These are phyloP conservation scores for Gloeostereum incarnatum DNA, from an alignment of 768 basidiomycete genomes.

Conservation along the genomic window DNA sequence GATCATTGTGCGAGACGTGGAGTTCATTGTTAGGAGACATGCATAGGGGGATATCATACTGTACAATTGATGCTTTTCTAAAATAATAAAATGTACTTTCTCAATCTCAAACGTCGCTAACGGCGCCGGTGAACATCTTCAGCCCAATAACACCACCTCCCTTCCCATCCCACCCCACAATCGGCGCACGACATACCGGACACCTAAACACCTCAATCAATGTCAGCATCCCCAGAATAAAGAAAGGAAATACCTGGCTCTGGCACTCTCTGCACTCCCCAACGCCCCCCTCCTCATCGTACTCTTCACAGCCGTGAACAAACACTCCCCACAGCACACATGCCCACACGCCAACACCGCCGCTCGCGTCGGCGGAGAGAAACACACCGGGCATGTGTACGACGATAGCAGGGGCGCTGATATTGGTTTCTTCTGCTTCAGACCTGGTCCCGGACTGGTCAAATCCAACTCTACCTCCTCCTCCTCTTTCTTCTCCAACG, in stretches of 20 bases:
- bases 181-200: slow-evolving; percentile 60
- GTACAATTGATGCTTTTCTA: too few species aligned
- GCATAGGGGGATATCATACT: too few species aligned
- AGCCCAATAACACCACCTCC: slow-evolving; percentile 62
- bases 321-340: slow-evolving; percentile 66
- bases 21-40: too few species aligned
- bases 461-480: too few species aligned
- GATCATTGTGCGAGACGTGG: too few species aligned
- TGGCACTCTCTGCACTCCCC: slow-evolving; percentile 16
- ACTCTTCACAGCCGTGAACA: slow-evolving; percentile 64
- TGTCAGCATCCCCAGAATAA: neutral
- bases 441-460: too few species aligned
- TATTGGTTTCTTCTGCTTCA: too few species aligned
- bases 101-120: too few species aligned
- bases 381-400: slow-evolving; percentile 79
- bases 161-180: slow-evolving; percentile 62
- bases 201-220: slow-evolving; percentile 28
- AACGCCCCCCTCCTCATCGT: slow-evolving; percentile 38
- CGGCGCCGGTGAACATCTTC: too few species aligned
- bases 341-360: slow-evolving; percentile 78
- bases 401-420: slow-evolving; percentile 29
- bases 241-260: slow-evolving; percentile 24
- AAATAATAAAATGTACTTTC: too few species aligned
- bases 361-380: slow-evolving; percentile 64
- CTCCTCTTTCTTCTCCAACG: too few species aligned